Evolutionary conservation across 768 basidiomycete species (phyloP), one percentile per base, ranked within the genome.

Genomic region (Hygrophoropsis aurantiaca): DNA sequence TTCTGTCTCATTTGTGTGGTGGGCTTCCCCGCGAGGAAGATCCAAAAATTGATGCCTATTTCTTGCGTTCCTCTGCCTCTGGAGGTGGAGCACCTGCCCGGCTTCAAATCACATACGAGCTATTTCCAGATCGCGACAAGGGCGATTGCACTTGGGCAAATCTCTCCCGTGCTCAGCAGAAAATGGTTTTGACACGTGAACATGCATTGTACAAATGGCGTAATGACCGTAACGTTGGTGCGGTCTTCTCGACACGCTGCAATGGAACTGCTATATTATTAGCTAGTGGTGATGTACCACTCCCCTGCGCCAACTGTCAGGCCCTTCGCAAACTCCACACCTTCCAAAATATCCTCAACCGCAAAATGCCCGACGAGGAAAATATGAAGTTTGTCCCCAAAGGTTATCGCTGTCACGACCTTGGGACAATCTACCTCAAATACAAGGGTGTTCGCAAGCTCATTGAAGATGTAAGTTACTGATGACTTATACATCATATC

Each of bases 321-420:
- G 23, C 10, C 1, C 44, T 58, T 0, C 20, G 35, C 2, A 33
- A 46, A n/a, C 7, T 39, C 10, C 56, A 55, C 24, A 42, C 41
- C 0, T 59, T 59, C 37, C 50, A 51, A 13, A 43, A 45, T 15
- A 50, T 42, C 1, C 15, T 59, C 11, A 43, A 44, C 15, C 46
- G 49, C 2, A 37, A 16, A 4, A 40, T 52, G 27, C 53, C 56
- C 1, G 30, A 36, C 5, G 58, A 59, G 21, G 25, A 8, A 1
- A 43, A 52, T 3, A 49, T 54, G 52, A 58, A 54, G 42, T 54
- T 32, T 44, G 50, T 54, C 5, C 55, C 55, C 1, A 51, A 47
- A 36, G 18, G 30, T 15, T 45, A 46, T 32, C 52, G 47, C 11
- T 47, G 45, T 18, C 25, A 24, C 1, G 53, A 49, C 2, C 51